phyloP scores from a whole-genome alignment of 345 rosid genomes.

The Populus deltoides region DNA sequence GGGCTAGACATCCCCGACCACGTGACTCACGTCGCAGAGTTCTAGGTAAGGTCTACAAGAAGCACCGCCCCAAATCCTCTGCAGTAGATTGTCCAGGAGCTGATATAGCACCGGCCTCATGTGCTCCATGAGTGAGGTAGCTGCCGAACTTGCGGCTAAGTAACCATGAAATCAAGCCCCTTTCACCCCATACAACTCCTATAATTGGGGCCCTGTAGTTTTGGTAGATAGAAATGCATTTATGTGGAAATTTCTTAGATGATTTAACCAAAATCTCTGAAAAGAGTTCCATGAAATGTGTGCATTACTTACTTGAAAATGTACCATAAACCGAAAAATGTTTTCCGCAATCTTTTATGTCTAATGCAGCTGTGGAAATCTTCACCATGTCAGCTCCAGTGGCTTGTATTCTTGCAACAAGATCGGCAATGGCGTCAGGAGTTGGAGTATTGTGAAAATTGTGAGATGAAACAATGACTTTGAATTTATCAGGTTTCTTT shows the following conservation, averaged over 20 bases:
- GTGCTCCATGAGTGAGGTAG: conserved; percentile 55
- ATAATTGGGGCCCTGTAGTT: conserved; percentile 57
- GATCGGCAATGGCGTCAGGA: conserved; percentile 44
- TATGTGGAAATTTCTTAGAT: neutral
- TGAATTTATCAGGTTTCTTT: conserved; percentile 43
- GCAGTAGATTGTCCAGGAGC: conserved; percentile 36
- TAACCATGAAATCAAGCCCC: conserved; percentile 53
- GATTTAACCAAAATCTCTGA: no score
- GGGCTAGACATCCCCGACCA: no score
- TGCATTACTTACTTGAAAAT: conserved; percentile 43
- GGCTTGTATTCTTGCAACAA: conserved; percentile 52
- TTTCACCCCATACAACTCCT: conserved; percentile 58
- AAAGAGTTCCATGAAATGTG: no score
- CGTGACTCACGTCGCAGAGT: no score
- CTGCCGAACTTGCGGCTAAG: conserved; percentile 57
- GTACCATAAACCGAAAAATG: conserved; percentile 48
- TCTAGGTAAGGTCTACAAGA: no score
- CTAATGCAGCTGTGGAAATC: conserved; percentile 55
- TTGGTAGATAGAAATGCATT: neutral
- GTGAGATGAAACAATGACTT: conserved; percentile 60
- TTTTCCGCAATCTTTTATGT: conserved; percentile 43
- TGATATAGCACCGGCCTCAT: conserved; percentile 44
- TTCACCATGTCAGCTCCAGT: conserved; percentile 62
- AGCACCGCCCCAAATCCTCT: no score
- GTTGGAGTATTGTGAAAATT: conserved; percentile 50